Conservation (phyloP, 208 protist species). For the Crithidia mellificae region DNA sequence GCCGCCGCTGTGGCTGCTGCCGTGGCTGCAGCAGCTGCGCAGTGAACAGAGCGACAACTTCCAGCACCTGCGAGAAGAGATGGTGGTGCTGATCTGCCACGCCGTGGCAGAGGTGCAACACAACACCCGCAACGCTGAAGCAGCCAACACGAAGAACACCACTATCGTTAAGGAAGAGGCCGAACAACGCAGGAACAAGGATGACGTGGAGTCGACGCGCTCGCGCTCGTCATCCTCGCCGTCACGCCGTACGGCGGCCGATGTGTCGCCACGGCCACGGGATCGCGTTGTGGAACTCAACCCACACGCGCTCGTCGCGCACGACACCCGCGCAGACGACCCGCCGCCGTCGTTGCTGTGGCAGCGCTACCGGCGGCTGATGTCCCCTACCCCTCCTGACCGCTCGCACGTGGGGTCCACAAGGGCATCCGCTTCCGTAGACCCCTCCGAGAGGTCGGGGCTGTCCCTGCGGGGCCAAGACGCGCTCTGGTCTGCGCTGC, state of each 20-base stretch:
- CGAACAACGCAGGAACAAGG: too few relatives aligned
- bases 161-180: too few relatives aligned
- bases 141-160: too few relatives aligned
- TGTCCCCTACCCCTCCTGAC: conserved; percentile 7
- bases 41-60: conserved; percentile 3
- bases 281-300: not conserved
- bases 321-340: not conserved
- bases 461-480: conserved; percentile 7
- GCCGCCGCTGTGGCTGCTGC: conserved; percentile 17
- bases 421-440: not conserved
- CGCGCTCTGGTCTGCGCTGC: conserved; percentile 16
- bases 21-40: conserved; percentile 12
- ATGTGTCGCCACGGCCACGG: not conserved
- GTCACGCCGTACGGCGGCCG: not conserved
- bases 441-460: not conserved
- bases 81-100: conserved; percentile 24
- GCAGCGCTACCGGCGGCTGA: conserved; percentile 24
- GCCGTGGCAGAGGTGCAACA: conserved; percentile 11
- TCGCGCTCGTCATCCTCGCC: not conserved
- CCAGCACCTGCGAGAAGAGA: conserved; percentile 28
- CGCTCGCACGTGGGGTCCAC: not conserved
- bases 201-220: not conserved
- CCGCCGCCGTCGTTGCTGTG: conserved; percentile 11
- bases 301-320: not conserved
- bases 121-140: not conserved